Evolutionary conservation across 2,329 filamentous ascomycete genomes (phyloP).

Genomic region (Chrysoporthe austroafricana): DNA sequence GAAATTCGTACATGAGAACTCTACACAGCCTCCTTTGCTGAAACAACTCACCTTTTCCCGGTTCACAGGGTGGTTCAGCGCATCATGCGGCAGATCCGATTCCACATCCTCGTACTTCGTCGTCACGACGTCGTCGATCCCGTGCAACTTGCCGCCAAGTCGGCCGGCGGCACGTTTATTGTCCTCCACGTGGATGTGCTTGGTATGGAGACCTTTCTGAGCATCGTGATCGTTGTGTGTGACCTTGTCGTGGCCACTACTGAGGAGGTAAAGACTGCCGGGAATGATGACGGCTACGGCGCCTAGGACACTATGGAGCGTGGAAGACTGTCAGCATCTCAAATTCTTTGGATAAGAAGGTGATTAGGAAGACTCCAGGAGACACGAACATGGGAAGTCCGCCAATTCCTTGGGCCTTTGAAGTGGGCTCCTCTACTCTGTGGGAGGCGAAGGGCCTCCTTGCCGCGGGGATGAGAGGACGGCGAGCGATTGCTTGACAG

Average conservation of each 20-base stretch:
- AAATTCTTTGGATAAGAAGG: background rate
- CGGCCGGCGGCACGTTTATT: constrained; percentile 5
- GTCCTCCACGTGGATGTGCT: background rate
- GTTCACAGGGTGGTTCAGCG: constrained; percentile 17
- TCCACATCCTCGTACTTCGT: constrained; percentile 15
- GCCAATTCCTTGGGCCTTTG: constrained; percentile 8
- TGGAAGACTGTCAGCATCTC: background rate
- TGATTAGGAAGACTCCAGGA: no score
- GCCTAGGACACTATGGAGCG: background rate
- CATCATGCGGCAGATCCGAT: constrained; percentile 7
- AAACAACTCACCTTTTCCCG: constrained; percentile 12
- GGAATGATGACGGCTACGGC: constrained; percentile 9
- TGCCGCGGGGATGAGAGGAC: background rate
- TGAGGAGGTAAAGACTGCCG: constrained; percentile 19
- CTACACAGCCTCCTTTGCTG: background rate
- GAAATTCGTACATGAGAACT: background rate
- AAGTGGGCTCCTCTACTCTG: background rate
- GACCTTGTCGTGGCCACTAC: background rate
- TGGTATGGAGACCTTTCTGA: constrained; percentile 11
- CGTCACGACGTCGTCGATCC: constrained; percentile 10
- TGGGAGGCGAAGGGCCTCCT: constrained; percentile 13
- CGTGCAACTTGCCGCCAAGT: constrained; percentile 2
- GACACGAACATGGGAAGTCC: constrained; percentile 6
- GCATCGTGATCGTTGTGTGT: constrained; percentile 26
- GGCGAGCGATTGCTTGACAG: constrained; percentile 1